A percentile compares a stretch with the other conserved stretches of the same genome.
Evolutionary conservation across 2,329 filamentous ascomycete genomes (phyloP).

Genomic region (Sclerotinia minor): DNA sequence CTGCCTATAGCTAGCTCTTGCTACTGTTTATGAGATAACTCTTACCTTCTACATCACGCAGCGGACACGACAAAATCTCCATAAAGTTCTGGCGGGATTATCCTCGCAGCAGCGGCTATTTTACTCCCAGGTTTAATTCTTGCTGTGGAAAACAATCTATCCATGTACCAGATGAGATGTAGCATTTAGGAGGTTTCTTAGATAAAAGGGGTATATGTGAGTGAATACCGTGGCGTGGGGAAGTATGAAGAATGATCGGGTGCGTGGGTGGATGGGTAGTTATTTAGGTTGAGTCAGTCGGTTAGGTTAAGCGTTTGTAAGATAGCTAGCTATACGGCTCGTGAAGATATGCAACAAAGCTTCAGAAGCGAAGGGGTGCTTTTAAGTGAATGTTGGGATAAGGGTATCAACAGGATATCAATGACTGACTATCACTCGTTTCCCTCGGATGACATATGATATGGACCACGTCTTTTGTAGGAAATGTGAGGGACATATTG

Average conservation of each 20-base stretch:
- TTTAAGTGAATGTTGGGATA: not conserved
- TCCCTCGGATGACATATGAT: not conserved
- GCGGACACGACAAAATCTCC: not conserved
- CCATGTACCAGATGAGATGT: not conserved
- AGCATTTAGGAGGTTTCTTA: not conserved
- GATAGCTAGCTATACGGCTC: too few species aligned
- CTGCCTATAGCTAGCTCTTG: not conserved
- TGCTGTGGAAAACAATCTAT: not conserved
- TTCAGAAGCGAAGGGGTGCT: not conserved
- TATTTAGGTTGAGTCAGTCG: not conserved
- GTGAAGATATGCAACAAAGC: not conserved
- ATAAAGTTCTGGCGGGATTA: not conserved
- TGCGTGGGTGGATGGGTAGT: not conserved
- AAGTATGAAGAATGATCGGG: not conserved
- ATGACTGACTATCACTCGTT: not conserved
- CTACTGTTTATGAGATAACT: not conserved
- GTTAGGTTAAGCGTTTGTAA: not conserved
- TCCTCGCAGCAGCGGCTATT: not conserved
- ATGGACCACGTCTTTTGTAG: not conserved
- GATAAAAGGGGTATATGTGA: not conserved
- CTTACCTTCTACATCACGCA: not conserved
- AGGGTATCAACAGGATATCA: not conserved
- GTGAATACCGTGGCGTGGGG: too few species aligned
- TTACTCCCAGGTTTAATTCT: not conserved
- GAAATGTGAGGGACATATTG: not conserved